Evolutionary conservation across 2,329 filamentous ascomycete genomes (phyloP).

Genomic region (Cercospora zeae-maydis): DNA sequence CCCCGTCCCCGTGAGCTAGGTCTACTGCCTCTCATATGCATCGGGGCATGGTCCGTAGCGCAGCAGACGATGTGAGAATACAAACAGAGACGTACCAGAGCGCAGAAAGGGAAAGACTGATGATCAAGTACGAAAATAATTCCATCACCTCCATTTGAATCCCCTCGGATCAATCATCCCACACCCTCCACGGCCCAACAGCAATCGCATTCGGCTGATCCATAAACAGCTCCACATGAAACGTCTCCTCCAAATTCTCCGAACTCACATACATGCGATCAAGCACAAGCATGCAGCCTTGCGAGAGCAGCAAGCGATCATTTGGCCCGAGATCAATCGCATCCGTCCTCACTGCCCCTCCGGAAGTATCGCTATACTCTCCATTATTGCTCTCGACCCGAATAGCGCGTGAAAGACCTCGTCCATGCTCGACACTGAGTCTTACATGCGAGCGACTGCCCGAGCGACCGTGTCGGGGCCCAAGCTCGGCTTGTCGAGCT

Average conservation of each 20-base stretch:
- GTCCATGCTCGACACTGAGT: slow-evolving; percentile 68
- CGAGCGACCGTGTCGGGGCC: slow-evolving; percentile 16
- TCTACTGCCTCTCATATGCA: background rate
- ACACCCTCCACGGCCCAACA: slow-evolving; percentile 46
- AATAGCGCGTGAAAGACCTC: slow-evolving; percentile 63
- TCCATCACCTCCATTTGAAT: background rate
- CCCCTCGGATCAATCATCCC: slow-evolving; percentile 41
- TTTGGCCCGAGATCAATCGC: slow-evolving; percentile 72
- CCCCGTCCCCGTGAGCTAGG: too few species aligned
- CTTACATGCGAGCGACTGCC: slow-evolving; percentile 54
- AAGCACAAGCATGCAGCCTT: slow-evolving; percentile 73
- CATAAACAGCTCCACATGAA: slow-evolving; percentile 49
- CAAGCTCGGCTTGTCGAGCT: slow-evolving; percentile 23
- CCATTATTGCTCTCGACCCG: slow-evolving; percentile 68
- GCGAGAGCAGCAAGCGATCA: slow-evolving; percentile 40
- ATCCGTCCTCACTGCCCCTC: slow-evolving; percentile 61
- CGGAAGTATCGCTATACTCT: slow-evolving; percentile 64
- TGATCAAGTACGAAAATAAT: background rate
- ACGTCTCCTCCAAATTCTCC: slow-evolving; percentile 46
- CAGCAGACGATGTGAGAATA: background rate
- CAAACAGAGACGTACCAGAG: background rate
- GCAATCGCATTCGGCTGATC: slow-evolving; percentile 45
- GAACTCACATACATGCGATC: slow-evolving; percentile 67
- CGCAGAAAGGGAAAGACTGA: background rate
- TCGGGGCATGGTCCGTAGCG: background rate